A percentile compares a stretch with the other conserved stretches of the same genome.
These are phyloP conservation scores for Cucurbita ficifolia DNA, from an alignment of 306 rosid genomes.

Conservation along the genomic window DNA sequence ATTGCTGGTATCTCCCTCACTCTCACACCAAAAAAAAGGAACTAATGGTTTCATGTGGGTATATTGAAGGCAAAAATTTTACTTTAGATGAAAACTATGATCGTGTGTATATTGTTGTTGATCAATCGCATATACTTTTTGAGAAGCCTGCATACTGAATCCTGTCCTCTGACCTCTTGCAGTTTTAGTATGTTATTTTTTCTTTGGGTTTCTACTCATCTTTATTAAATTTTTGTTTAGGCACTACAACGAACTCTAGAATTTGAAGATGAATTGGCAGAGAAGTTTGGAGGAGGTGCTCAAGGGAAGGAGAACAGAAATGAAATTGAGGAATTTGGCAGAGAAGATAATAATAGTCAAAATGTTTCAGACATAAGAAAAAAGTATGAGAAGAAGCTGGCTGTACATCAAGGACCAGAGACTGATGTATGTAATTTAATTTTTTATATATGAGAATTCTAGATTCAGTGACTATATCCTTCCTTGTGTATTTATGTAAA, in stretches of 20 bases:
- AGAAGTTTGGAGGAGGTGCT: conserved; percentile 89
- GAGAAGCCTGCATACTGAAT: neutral
- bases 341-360: conserved; percentile 39
- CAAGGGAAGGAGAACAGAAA: conserved; percentile 61
- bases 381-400: conserved; percentile 84
- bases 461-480: neutral
- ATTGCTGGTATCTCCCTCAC: conserved; percentile 46
- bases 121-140: neutral
- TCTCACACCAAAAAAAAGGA: neutral
- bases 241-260: conserved; percentile 92
- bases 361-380: conserved; percentile 80
- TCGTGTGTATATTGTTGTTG: neutral
- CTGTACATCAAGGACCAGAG: conserved; percentile 62
- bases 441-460: neutral
- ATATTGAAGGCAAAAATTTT: neutral
- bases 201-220: conserved; percentile 8
- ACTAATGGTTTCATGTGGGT: neutral
- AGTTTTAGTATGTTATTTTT: conserved; percentile 12
- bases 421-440: conserved; percentile 40
- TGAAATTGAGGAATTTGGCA: conserved; percentile 83
- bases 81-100: neutral
- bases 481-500: neutral
- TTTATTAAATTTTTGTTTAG: conserved; percentile 29
- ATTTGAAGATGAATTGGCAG: conserved; percentile 98
- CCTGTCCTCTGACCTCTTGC: neutral